Percentiles rank a stretch among this genome's conserved stretches.
Conservation (phyloP, 352 stramenopile genomes). For the Globisporangium echinulatum region DNA sequence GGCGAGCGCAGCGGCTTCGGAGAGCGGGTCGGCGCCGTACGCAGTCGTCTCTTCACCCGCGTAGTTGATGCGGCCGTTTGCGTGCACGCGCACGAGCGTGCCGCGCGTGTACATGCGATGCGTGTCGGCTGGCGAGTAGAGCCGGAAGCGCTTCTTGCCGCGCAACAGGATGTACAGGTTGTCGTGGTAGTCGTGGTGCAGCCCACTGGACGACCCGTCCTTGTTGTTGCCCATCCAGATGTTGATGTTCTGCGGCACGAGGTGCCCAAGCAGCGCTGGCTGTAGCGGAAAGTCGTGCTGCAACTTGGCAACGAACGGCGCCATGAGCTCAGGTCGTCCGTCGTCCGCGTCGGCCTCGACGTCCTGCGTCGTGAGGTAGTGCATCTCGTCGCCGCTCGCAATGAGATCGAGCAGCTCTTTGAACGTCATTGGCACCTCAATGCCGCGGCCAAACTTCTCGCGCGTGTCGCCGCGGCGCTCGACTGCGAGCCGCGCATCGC, state of each 20-base stretch:
- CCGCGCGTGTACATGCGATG: slow-evolving; percentile 91
- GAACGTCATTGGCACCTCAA: slow-evolving; percentile 83
- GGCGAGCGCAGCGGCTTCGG: slow-evolving; percentile 50
- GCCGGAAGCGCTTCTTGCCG: slow-evolving; percentile 92
- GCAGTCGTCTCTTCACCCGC: slow-evolving; percentile 75
- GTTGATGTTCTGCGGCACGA: slow-evolving; percentile 95
- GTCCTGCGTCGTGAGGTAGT: slow-evolving; percentile 90
- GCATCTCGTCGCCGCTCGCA: slow-evolving; percentile 54
- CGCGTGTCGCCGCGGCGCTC: slow-evolving; percentile 56
- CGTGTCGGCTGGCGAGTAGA: slow-evolving; percentile 89
- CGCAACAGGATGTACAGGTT: slow-evolving; percentile 96
- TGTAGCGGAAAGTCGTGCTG: slow-evolving; percentile 78
- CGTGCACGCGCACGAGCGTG: slow-evolving; percentile 79
- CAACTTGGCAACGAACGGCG: slow-evolving; percentile 73
- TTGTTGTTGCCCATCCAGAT: slow-evolving; percentile 94
- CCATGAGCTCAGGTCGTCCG: slow-evolving; percentile 79
- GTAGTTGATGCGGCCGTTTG: slow-evolving; percentile 96
- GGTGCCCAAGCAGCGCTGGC: slow-evolving; percentile 75
- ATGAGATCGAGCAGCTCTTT: slow-evolving; percentile 68
- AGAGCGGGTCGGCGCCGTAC: slow-evolving; percentile 62
- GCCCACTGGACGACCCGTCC: slow-evolving; percentile 78
- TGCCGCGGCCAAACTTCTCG: slow-evolving; percentile 84
- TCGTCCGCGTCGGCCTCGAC: slow-evolving; percentile 63
- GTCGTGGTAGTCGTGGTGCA: slow-evolving; percentile 99
- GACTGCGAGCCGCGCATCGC: slow-evolving; percentile 66